Evolutionary conservation across 306 rosid genomes (phyloP), one percentile per base, ranked within the genome.

Genomic region (Dalbergia cochinchinensis): DNA sequence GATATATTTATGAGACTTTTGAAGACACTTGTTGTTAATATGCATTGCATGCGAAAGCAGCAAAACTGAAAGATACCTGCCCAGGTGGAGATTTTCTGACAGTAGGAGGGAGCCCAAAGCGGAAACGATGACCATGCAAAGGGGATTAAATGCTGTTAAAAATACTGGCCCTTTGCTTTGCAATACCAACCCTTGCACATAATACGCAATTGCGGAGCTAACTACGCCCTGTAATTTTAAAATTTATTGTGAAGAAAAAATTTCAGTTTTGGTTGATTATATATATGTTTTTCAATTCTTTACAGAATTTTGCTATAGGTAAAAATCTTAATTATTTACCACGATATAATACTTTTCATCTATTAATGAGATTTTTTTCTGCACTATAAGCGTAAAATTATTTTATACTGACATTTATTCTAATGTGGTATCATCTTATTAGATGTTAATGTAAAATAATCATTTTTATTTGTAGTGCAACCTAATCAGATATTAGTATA

Each of bases 141-240:
- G 85, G 20, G 97, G 98, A 74, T 87, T 93, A 67, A 91, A 91
- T n/a, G 94, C 97, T 8, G 94, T 91, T 0, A 83, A 87, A 18
- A 87, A 94, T 0, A 94, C 94, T 13, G 94, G 98, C 35, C 96
- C 97, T 82, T 82, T 89, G 6, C 84, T 84, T 48, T 88, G 88
- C 88, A 90, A 15, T 47, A 93, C 93, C 51, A 85, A 15, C 8
- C 91, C 96, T 83, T 93, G 98, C 35, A 86, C 86, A 78, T 91
- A 91, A 55, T 89, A 87, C 6, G 93, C 53, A 10, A 94, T 72
- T 83, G 91, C 94, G 5, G 94, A 90, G 50, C 86, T 77, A 26
- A 92, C 78, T 53, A 94, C 63, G 70, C 97, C 96, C 96, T 92
- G 89, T 9, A 73, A 64, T 16, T 71, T 44, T 8, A 3, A 59